Percentiles rank a stretch among this genome's conserved stretches.
Conservation (phyloP, 2,329 filamentous ascomycete genomes). For the Penicillium sp. region DNA sequence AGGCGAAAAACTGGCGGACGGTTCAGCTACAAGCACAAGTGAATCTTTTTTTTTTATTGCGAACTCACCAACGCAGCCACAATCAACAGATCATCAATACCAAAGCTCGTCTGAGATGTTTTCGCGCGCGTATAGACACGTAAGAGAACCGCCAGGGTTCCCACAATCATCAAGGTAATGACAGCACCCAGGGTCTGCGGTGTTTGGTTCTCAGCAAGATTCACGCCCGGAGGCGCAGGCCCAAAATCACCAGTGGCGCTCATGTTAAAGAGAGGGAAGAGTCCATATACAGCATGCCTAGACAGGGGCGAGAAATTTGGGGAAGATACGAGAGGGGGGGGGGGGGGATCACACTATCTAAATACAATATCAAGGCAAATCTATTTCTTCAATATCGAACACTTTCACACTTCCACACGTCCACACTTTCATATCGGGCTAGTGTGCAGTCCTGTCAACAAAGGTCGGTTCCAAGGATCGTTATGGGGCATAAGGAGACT, state of each 20-base stretch:
- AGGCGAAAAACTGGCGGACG: neutral
- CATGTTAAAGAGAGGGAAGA: neutral
- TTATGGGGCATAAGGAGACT: neutral
- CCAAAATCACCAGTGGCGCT: slow-evolving; percentile 4
- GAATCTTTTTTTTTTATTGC: neutral
- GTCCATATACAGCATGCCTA: too few relatives aligned
- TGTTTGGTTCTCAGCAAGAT: slow-evolving; percentile 6
- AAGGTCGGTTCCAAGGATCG: neutral
- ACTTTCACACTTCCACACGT: too few relatives aligned
- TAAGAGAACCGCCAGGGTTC: slow-evolving; percentile 5
- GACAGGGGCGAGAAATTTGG: too few relatives aligned
- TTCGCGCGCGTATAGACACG: slow-evolving; percentile 9
- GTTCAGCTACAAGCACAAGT: neutral
- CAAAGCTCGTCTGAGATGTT: slow-evolving; percentile 2
- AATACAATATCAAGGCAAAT: neutral
- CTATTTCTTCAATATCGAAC: neutral
- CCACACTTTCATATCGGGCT: neutral
- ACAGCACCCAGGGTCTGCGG: slow-evolving; percentile 3
- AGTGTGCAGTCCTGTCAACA: neutral
- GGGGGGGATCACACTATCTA: neutral
- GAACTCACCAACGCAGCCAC: slow-evolving; percentile 4
- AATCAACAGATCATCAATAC: slow-evolving; percentile 11
- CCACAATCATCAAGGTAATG: slow-evolving; percentile 7
- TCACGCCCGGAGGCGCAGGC: slow-evolving; percentile 1
- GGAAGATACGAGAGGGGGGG: too few relatives aligned